phyloP scores from a whole-genome alignment of 495 filamentous ascomycete genomes.

The Chaetomium fimeti region DNA sequence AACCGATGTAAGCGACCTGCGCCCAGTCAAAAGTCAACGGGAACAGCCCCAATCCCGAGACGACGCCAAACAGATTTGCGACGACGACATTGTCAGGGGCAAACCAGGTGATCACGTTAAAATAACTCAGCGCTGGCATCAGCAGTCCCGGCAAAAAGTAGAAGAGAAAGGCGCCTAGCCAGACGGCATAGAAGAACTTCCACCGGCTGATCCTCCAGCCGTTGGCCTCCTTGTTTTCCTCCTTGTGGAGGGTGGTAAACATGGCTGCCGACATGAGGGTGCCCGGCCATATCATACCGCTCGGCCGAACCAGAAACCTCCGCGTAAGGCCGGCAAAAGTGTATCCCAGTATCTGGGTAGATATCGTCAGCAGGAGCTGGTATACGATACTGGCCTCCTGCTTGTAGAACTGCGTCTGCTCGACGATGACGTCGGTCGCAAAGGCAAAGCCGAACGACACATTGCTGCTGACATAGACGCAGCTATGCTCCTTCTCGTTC shows the following conservation, averaged over 20 bases:
- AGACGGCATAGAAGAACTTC: slow-evolving; percentile 77
- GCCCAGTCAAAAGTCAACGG: slow-evolving; percentile 92
- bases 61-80: slow-evolving; percentile 79
- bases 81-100: slow-evolving; percentile 73
- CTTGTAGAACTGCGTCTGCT: slow-evolving; percentile 84
- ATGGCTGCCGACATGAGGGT: slow-evolving; percentile 85
- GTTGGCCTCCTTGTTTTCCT: slow-evolving; percentile 74
- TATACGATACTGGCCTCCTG: slow-evolving; percentile 72
- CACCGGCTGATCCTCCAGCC: slow-evolving; percentile 80
- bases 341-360: slow-evolving; percentile 82
- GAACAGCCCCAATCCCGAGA: slow-evolving; percentile 82
- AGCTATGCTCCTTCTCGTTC: slow-evolving; percentile 86
- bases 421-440: slow-evolving; percentile 80
- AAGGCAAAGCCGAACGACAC: slow-evolving; percentile 90
- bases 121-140: slow-evolving; percentile 83
- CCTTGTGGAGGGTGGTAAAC: slow-evolving; percentile 81
- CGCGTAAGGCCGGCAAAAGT: slow-evolving; percentile 76
- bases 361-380: slow-evolving; percentile 75
- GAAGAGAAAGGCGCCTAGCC: slow-evolving; percentile 63
- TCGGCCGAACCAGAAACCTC: slow-evolving; percentile 76
- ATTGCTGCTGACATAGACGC: slow-evolving; percentile 85
- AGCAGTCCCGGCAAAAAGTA: slow-evolving; percentile 86
- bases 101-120: slow-evolving; percentile 90
- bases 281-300: slow-evolving; percentile 90
- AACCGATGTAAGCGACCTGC: slow-evolving; percentile 87